These are phyloP conservation scores for Ceratocystis colombiana DNA, from an alignment of 2,329 filamentous ascomycete genomes.

Conservation along the genomic window DNA sequence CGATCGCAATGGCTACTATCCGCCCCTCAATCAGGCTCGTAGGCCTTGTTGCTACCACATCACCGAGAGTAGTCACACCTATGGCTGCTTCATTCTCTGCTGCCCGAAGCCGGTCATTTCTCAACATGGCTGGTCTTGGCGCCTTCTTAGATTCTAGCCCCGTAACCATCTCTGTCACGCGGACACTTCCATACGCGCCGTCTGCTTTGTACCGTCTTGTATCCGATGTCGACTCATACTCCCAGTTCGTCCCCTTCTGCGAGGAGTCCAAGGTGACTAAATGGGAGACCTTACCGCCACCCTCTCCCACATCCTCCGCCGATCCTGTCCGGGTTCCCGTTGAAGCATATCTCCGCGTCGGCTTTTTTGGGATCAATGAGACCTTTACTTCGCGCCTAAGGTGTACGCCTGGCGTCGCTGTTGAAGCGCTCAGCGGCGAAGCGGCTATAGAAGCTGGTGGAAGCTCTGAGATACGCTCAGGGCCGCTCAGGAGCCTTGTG, in stretches of 20 bases:
- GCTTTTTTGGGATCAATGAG: constrained; percentile 76
- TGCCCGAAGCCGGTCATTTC: constrained; percentile 35
- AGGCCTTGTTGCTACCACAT: constrained; percentile 4
- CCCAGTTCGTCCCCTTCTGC: constrained; percentile 85
- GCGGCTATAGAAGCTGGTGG: constrained; percentile 36
- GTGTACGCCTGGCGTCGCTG: constrained; percentile 61
- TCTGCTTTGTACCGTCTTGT: constrained; percentile 70
- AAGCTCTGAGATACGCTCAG: constrained; percentile 30
- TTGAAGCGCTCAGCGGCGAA: constrained; percentile 66
- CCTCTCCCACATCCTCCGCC: constrained; percentile 32
- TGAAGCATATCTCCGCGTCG: constrained; percentile 68
- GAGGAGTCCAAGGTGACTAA: constrained; percentile 63
- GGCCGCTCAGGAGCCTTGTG: constrained; percentile 56
- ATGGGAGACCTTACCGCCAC: constrained; percentile 36
- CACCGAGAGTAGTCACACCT: neutral
- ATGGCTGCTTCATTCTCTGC: constrained; percentile 25
- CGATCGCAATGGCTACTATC: constrained; percentile 3
- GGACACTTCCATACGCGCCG: constrained; percentile 65
- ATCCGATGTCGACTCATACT: constrained; percentile 78
- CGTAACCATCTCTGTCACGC: constrained; percentile 55
- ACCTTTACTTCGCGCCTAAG: constrained; percentile 69
- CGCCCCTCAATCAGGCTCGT: neutral
- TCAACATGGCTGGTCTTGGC: constrained; percentile 29
- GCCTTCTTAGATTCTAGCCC: constrained; percentile 39
- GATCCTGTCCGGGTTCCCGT: constrained; percentile 50